These are phyloP conservation scores for Schwanniomyces vanrijiae DNA, from an alignment of 805 yeast species.

Conservation along the genomic window DNA sequence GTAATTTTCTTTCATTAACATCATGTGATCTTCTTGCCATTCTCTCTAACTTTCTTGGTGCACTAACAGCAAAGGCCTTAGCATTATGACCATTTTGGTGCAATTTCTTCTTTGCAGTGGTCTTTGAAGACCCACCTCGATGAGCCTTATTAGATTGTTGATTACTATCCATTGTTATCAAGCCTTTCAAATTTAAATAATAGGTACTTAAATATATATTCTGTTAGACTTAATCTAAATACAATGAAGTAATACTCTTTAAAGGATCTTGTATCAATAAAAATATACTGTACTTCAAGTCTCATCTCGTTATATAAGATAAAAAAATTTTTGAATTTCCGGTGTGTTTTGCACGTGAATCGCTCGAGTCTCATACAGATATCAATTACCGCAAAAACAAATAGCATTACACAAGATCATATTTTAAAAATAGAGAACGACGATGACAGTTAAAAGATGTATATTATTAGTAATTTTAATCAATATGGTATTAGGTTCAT, in stretches of 20 bases:
- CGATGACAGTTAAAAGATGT: neutral
- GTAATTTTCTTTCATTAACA: slow-evolving; percentile 76
- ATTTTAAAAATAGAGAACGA: neutral
- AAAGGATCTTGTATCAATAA: neutral
- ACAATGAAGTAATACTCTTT: neutral
- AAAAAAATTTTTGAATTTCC: slow-evolving; percentile 4
- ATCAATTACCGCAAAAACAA: slow-evolving; percentile 6
- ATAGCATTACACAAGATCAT: neutral
- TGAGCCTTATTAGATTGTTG: slow-evolving; percentile 81
- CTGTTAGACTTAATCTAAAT: neutral
- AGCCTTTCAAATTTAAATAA: neutral
- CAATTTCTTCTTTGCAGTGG: slow-evolving; percentile 79
- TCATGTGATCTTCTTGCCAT: slow-evolving; percentile 86
- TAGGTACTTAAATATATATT: neutral
- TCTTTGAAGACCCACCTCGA: slow-evolving; percentile 52
- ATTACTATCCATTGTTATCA: slow-evolving; percentile 12
- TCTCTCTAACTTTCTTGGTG: slow-evolving; percentile 81
- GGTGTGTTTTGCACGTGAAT: neutral
- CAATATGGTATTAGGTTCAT: slow-evolving; percentile 6
- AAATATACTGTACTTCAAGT: neutral
- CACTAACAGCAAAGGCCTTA: slow-evolving; percentile 46
- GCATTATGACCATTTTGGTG: slow-evolving; percentile 73
- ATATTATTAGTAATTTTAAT: neutral
- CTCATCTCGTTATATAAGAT: neutral
- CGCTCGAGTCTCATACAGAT: neutral